These are phyloP conservation scores for Colletotrichum sp. DNA, from an alignment of 2,329 filamentous ascomycete species.

Conservation along the genomic window DNA sequence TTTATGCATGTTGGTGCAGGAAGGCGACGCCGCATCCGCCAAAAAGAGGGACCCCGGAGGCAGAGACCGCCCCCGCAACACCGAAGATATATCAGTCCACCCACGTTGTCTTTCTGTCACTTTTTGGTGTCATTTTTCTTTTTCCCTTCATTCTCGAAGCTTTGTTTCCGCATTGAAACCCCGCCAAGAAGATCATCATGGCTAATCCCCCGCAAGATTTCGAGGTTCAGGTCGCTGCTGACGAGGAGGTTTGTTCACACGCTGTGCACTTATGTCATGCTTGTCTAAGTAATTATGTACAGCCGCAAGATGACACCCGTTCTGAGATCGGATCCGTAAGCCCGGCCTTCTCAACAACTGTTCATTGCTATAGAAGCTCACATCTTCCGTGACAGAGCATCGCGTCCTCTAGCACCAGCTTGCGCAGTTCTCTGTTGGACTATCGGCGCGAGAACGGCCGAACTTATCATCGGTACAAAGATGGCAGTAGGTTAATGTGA, in stretches of 20 bases:
- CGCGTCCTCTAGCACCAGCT: neutral
- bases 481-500: neutral
- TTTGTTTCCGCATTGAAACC: neutral
- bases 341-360: neutral
- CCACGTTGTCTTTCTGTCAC: neutral
- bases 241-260: neutral
- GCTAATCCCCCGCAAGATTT: neutral
- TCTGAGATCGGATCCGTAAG: neutral
- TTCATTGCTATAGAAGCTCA: neutral
- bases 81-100: neutral
- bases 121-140: neutral
- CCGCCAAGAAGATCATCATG: neutral
- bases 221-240: neutral
- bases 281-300: neutral
- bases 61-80: neutral
- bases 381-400: neutral
- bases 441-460: neutral
- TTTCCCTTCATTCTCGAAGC: neutral
- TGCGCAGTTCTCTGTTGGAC: neutral
- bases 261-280: neutral
- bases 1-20: neutral
- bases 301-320: neutral
- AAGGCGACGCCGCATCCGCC: neutral
- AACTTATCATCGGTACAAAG: neutral
- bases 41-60: neutral